Evolutionary conservation across 2,329 filamentous ascomycete species (phyloP).

Genomic region (Diaporthe longicolla): DNA sequence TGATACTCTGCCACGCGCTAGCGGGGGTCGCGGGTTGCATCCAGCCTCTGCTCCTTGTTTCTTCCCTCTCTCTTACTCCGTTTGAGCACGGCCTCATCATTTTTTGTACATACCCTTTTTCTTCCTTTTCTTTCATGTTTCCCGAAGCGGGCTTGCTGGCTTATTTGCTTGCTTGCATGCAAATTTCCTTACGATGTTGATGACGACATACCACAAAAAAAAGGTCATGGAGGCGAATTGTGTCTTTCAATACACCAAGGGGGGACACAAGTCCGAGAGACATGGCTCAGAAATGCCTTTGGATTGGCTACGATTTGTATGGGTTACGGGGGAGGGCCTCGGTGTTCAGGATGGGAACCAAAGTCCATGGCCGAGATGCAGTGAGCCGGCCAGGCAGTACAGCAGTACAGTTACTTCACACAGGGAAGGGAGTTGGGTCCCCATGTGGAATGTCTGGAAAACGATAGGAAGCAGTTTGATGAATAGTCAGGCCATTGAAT

Average conservation of each 20-base stretch:
- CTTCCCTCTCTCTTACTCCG: not conserved
- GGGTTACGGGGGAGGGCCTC: not conserved
- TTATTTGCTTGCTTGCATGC: slow-evolving; percentile 16
- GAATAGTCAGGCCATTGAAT: slow-evolving; percentile 31
- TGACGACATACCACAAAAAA: slow-evolving; percentile 38
- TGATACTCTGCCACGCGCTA: slow-evolving; percentile 31
- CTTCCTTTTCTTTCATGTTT: slow-evolving; percentile 14
- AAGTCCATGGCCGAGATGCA: slow-evolving; percentile 22
- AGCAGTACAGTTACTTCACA: slow-evolving; percentile 21
- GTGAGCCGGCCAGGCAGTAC: slow-evolving; percentile 27
- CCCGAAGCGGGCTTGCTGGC: slow-evolving; percentile 17
- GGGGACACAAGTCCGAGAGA: slow-evolving; percentile 40
- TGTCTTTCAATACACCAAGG: slow-evolving; percentile 36
- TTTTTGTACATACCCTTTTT: slow-evolving; percentile 30
- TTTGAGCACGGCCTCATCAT: slow-evolving; percentile 16
- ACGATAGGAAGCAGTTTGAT: slow-evolving; percentile 31
- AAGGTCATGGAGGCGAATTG: slow-evolving; percentile 30
- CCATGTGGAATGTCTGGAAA: not conserved
- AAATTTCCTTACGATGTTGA: slow-evolving; percentile 33
- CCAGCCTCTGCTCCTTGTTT: not conserved
- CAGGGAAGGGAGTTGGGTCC: not conserved
- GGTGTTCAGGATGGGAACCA: slow-evolving; percentile 11
- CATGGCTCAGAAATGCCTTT: slow-evolving; percentile 23
- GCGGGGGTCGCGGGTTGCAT: slow-evolving; percentile 23
- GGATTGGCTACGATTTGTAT: slow-evolving; percentile 29